Evolutionary conservation across 345 rosid species (phyloP), one percentile per base, ranked within the genome.

Genomic region (Hibiscus syriacus): DNA sequence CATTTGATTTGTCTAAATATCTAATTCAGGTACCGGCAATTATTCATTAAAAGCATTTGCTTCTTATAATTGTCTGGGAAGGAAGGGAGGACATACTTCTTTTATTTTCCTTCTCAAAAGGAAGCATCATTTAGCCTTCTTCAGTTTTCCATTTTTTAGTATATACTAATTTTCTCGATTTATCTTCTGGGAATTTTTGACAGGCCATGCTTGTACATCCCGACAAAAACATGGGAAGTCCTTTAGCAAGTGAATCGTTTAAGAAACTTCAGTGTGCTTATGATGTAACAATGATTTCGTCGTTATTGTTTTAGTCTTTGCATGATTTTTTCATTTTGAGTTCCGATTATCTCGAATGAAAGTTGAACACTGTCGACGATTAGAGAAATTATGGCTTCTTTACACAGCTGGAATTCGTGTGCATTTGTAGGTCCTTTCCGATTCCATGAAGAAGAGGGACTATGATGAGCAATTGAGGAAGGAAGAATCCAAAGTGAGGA

Each of bases 161-260:
- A 30, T 49, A 41, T 14, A 9, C 38, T 64, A 29, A 30, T 19
- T 17, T n/a, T n/a, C n/a, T n/a, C n/a, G n/a, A n/a, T n/a, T n/a
- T n/a, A n/a, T 32, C 55, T 56, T 64, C 45, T 25, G 48, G 50
- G 52, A 23, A n/a, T 59, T 60, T 55, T 53, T 80, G 79, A 74
- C 68, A 94, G 99, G 99, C 99, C 66, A 94, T 87, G 98, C 83
- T 92, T 80, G 99, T 95, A 61, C 99, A 95, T 88, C 99, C 99
- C 3, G 99, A 94, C 81, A 95, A 95, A 77, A 95, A 95, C 70
- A 85, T 84, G 96, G 98, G 99, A 72, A 95, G 85, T 80, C 80
- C 93, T 50, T 73, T 83, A 38, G 98, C 98, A 29, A 92, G 99
- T 73, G 99, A 95, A 76, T 92, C 99, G 20, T 95, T 95, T 77